These are phyloP conservation scores for Backusella macrospora DNA, from an alignment of 192 early-diverging fungal genomes.

Conservation along the genomic window DNA sequence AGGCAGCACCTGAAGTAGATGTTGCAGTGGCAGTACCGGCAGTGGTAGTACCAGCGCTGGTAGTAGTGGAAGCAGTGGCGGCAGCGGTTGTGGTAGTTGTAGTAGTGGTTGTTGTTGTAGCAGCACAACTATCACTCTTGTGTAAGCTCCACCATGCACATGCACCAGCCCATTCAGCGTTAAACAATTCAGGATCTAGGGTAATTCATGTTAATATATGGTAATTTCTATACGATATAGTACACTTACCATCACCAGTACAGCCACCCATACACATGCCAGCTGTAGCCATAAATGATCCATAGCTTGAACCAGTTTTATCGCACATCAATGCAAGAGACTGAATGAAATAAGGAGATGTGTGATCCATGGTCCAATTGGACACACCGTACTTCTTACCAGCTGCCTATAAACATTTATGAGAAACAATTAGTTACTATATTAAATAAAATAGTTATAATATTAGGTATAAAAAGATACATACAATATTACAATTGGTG, in stretches of 20 bases:
- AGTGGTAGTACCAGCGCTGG: neutral
- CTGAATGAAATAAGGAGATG: conserved; percentile 29
- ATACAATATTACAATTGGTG: conserved; percentile 35
- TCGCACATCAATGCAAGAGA: conserved; percentile 33
- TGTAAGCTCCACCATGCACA: conserved; percentile 20
- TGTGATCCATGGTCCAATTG: conserved; percentile 27
- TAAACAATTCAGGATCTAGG: conserved; percentile 27
- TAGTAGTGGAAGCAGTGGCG: neutral
- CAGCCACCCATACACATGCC: conserved; percentile 33
- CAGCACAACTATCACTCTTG: conserved; percentile 9
- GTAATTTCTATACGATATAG: neutral
- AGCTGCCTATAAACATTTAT: conserved; percentile 11
- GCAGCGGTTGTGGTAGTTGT: neutral
- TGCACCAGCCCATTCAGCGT: neutral
- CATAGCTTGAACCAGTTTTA: conserved; percentile 27
- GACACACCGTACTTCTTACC: conserved; percentile 22
- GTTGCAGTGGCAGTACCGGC: neutral
- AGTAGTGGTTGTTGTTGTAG: neutral
- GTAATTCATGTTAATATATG: neutral
- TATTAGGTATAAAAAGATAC: neutral
- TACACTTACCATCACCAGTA: conserved; percentile 2
- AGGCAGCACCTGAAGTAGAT: neutral
- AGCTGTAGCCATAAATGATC: conserved; percentile 24
- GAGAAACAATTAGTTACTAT: neutral
- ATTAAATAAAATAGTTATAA: neutral